phyloP scores from a whole-genome alignment of 192 early-diverging fungal genomes.

The Coemansia javaensis region DNA sequence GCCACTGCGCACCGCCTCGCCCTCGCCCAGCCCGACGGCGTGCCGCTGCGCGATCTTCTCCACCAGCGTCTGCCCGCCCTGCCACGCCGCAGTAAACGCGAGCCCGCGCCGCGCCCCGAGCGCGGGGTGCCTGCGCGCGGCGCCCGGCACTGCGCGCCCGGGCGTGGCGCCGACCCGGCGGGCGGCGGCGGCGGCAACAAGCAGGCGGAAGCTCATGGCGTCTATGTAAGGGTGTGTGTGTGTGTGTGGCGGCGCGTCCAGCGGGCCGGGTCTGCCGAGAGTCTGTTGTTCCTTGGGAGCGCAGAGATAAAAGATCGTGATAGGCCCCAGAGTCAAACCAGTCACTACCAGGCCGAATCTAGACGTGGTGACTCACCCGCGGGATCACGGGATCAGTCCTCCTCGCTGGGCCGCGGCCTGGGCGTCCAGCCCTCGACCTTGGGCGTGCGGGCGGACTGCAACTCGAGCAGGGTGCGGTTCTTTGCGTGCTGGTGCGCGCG shows the following conservation, averaged over 20 bases:
- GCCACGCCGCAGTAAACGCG: slow-evolving; percentile 16
- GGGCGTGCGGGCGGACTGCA: background rate
- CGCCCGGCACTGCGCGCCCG: background rate
- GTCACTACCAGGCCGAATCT: too few relatives aligned
- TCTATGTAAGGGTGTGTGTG: too few relatives aligned
- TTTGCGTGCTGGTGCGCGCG: slow-evolving; percentile 33
- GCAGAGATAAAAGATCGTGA: too few relatives aligned
- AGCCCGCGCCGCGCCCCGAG: slow-evolving; percentile 22
- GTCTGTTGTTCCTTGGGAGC: too few relatives aligned
- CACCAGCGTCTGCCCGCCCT: slow-evolving; percentile 71
- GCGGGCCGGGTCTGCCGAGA: too few relatives aligned
- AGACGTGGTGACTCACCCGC: too few relatives aligned
- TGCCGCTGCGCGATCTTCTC: slow-evolving; percentile 96
- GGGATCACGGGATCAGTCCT: slow-evolving; percentile 1
- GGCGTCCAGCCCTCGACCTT: background rate
- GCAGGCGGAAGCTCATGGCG: slow-evolving; percentile 45
- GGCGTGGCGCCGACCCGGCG: slow-evolving; percentile 6
- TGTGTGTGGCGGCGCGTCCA: background rate
- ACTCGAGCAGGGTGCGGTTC: slow-evolving; percentile 26
- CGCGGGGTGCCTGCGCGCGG: slow-evolving; percentile 11
- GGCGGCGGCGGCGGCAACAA: slow-evolving; percentile 48
- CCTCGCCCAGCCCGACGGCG: slow-evolving; percentile 67
- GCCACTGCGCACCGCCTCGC: slow-evolving; percentile 69
- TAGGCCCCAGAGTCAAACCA: too few relatives aligned
- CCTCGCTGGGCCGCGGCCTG: background rate